These are phyloP conservation scores for Periconia digitata DNA, from an alignment of 2,329 filamentous ascomycete genomes.

Conservation along the genomic window DNA sequence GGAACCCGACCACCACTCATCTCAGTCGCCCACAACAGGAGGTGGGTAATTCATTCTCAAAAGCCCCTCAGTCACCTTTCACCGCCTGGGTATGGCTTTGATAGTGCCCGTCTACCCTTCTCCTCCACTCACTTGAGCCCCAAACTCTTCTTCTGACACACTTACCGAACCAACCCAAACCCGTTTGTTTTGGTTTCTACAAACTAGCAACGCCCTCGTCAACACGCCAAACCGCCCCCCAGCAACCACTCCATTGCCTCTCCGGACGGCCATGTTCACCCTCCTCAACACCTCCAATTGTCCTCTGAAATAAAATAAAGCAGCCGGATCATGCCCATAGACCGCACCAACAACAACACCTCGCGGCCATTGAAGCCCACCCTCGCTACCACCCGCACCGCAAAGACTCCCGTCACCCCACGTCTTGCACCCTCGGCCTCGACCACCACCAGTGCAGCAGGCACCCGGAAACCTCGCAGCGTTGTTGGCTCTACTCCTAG, in stretches of 20 bases:
- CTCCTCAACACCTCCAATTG: conserved; percentile 17
- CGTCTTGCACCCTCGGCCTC: conserved; percentile 54
- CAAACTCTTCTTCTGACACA: neutral
- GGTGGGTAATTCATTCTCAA: neutral
- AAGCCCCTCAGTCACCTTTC: conserved; percentile 7
- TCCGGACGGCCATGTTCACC: conserved; percentile 31
- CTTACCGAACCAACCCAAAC: neutral
- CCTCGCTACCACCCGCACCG: conserved; percentile 62
- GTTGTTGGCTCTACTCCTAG: conserved; percentile 29
- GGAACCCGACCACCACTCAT: neutral
- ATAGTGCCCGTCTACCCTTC: conserved; percentile 8
- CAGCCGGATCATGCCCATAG: conserved; percentile 40
- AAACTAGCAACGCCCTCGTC: conserved; percentile 4
- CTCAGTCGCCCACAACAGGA: conserved; percentile 22
- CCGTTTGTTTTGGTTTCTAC: conserved; percentile 16
- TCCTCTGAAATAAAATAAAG: conserved; percentile 14
- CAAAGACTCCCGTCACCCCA: conserved; percentile 60
- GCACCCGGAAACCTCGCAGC: conserved; percentile 29
- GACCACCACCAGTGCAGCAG: conserved; percentile 31
- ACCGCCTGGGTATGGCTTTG: conserved; percentile 19
- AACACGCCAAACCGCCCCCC: conserved; percentile 22
- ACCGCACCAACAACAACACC: conserved; percentile 49
- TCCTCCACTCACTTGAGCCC: conserved; percentile 11
- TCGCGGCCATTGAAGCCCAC: conserved; percentile 68
- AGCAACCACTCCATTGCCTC: conserved; percentile 30